A percentile compares a stretch with the other conserved stretches of the same genome.
These are phyloP conservation scores for Helotiales sp. DNA, from an alignment of 2,329 filamentous ascomycete species.

Conservation along the genomic window DNA sequence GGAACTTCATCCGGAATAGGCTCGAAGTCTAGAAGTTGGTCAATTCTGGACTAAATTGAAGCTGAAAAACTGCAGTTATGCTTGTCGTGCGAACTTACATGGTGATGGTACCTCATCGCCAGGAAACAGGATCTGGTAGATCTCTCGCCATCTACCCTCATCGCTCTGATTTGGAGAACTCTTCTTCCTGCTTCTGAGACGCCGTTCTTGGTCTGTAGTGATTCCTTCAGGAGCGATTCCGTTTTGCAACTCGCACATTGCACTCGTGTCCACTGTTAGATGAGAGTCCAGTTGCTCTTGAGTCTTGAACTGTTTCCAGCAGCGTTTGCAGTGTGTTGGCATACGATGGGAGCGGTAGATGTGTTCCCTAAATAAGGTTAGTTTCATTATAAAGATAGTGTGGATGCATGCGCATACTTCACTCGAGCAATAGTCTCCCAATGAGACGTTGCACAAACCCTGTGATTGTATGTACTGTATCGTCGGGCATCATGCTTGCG, in stretches of 20 bases:
- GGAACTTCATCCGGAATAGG: constrained; percentile 8
- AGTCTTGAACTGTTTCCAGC: constrained; percentile 17
- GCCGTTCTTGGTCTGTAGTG: constrained; percentile 14
- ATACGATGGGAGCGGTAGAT: constrained; percentile 17
- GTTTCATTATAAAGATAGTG: not conserved
- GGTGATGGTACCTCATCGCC: constrained; percentile 18
- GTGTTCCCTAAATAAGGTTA: constrained; percentile 15
- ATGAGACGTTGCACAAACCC: constrained; percentile 15
- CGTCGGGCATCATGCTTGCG: constrained; percentile 17
- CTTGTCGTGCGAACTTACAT: no score
- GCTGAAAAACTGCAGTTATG: no score
- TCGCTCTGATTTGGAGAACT: constrained; percentile 13
- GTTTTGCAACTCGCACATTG: constrained; percentile 11
- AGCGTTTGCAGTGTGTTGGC: constrained; percentile 18
- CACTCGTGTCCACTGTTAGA: constrained; percentile 5
- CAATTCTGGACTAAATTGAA: not conserved
- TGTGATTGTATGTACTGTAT: constrained; percentile 16
- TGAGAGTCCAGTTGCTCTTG: constrained; percentile 18
- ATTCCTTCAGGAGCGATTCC: constrained; percentile 13
- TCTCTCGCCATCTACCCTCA: constrained; percentile 22
- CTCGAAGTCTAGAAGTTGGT: constrained; percentile 22
- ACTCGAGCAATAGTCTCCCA: constrained; percentile 16
- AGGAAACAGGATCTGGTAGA: constrained; percentile 24
- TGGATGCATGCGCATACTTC: constrained; percentile 12
- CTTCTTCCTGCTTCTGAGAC: constrained; percentile 21